Percentiles rank a stretch among this genome's conserved stretches.
These are phyloP conservation scores for Termitomyces sp. DNA, from an alignment of 768 basidiomycete genomes.

Conservation along the genomic window DNA sequence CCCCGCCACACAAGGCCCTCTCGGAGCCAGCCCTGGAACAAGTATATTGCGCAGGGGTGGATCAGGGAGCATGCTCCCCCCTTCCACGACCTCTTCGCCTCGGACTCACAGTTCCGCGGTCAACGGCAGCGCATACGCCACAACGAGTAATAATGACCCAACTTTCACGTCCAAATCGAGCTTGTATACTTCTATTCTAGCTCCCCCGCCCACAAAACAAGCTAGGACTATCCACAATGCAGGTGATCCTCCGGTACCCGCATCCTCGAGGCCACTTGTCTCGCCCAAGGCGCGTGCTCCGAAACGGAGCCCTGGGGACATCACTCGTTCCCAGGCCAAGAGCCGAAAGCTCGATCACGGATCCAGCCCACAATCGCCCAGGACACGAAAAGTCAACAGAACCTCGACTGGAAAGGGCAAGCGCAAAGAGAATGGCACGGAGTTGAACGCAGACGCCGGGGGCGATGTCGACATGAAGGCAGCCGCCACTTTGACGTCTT, in stretches of 20 bases:
- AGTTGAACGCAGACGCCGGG: conserved; percentile 30
- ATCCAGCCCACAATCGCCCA: conserved; percentile 28
- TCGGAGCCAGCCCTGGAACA: conserved; percentile 22
- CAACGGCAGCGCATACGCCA: conserved; percentile 22
- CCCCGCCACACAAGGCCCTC: conserved; percentile 43
- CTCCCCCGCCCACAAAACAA: conserved; percentile 69
- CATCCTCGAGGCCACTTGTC: conserved; percentile 39
- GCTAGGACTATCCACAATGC: conserved; percentile 78
- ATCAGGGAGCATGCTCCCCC: conserved; percentile 42
- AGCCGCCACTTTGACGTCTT: conserved; percentile 71
- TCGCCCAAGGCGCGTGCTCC: conserved; percentile 36
- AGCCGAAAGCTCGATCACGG: conserved; percentile 25
- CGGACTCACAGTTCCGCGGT: conserved; percentile 38
- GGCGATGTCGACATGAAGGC: conserved; percentile 77
- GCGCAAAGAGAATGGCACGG: conserved; percentile 14
- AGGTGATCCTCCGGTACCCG: conserved; percentile 58
- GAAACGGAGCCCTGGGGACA: conserved; percentile 42
- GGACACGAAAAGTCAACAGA: conserved; percentile 37
- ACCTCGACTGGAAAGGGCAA: conserved; percentile 38
- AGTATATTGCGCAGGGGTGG: conserved; percentile 28
- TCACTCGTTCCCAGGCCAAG: conserved; percentile 39
- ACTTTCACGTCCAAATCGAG: conserved; percentile 34
- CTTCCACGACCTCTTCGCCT: conserved; percentile 33
- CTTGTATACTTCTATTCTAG: conserved; percentile 70
- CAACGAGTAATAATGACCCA: conserved; percentile 24